A percentile compares a stretch with the other conserved stretches of the same genome.
These are phyloP conservation scores for Elsinoe necatrix DNA, from an alignment of 2,329 filamentous ascomycete species.

Conservation along the genomic window DNA sequence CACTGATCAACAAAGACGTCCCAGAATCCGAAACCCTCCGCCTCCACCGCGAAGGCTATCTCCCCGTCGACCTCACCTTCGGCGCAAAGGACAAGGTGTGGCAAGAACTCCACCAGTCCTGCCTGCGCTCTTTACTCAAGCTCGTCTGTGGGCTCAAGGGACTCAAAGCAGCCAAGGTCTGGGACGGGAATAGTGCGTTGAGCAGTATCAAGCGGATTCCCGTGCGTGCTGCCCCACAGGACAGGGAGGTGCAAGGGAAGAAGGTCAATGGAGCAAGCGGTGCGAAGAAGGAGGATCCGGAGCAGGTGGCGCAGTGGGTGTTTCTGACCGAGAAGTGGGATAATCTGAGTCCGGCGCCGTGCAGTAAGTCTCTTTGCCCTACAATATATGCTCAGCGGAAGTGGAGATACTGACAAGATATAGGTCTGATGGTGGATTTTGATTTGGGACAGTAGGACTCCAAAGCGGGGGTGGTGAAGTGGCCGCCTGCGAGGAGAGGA, in stretches of 20 bases:
- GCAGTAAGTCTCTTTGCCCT: no score
- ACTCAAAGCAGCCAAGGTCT: slow-evolving; percentile 33
- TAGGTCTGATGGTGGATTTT: slow-evolving; percentile 30
- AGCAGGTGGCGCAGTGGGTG: slow-evolving; percentile 32
- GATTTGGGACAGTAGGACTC: slow-evolving; percentile 17
- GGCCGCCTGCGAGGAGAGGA: not conserved
- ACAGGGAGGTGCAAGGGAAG: not conserved
- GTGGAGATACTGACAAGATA: slow-evolving; percentile 17
- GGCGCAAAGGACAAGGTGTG: slow-evolving; percentile 33
- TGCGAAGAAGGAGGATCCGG: slow-evolving; percentile 24
- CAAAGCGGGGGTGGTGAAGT: not conserved
- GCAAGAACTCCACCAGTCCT: slow-evolving; percentile 34
- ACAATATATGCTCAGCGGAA: not conserved
- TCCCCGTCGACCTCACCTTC: slow-evolving; percentile 37
- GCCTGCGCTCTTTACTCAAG: slow-evolving; percentile 40
- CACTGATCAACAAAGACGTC: slow-evolving; percentile 36
- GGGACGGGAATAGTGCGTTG: slow-evolving; percentile 27
- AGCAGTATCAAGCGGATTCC: slow-evolving; percentile 37
- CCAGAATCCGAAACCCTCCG: slow-evolving; percentile 34
- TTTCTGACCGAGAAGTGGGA: slow-evolving; percentile 43
- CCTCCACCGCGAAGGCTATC: slow-evolving; percentile 33
- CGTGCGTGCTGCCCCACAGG: not conserved
- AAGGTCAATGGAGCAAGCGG: not conserved
- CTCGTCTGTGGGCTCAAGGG: slow-evolving; percentile 35
- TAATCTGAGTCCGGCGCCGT: slow-evolving; percentile 40